Percentiles rank a stretch among this genome's conserved stretches.
phyloP scores from a whole-genome alignment of 768 basidiomycete genomes.

The Pleurotus salmoneostramineus region DNA sequence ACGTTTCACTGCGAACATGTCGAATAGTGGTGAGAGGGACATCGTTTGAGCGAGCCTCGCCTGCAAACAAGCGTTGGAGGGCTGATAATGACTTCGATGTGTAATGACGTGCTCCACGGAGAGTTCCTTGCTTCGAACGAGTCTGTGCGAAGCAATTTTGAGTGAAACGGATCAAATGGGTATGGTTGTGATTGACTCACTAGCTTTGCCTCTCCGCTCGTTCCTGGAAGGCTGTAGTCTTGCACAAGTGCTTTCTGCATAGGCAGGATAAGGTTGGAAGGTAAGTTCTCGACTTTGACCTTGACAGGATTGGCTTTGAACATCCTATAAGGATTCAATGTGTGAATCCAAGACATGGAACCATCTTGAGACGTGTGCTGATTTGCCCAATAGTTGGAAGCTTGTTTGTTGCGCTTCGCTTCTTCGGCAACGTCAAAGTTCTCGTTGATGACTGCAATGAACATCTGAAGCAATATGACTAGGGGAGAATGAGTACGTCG shows the following conservation, averaged over 20 bases:
- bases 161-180: neutral
- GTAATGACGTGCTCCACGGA: conserved; percentile 37
- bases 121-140: neutral
- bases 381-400: conserved; percentile 61
- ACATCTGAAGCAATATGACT: conserved; percentile 94
- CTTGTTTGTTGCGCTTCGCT: conserved; percentile 79
- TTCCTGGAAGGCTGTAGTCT: conserved; percentile 40
- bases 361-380: conserved; percentile 46
- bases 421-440: conserved; percentile 94
- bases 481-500: neutral
- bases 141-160: neutral
- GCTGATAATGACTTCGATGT: conserved; percentile 54
- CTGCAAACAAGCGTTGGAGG: conserved; percentile 65
- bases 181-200: conserved; percentile 19
- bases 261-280: conserved; percentile 72
- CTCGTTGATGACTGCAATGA: conserved; percentile 96
- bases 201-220: conserved; percentile 21
- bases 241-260: conserved; percentile 75
- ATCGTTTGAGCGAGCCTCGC: conserved; percentile 44
- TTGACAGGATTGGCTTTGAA: conserved; percentile 69
- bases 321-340: conserved; percentile 87
- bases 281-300: conserved; percentile 65
- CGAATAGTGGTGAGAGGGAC: conserved; percentile 59
- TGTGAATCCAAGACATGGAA: conserved; percentile 60
- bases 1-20: conserved; percentile 30